Percentiles rank a stretch among this genome's conserved stretches.
These are phyloP conservation scores for Colletotrichum neosansevieriae DNA, from an alignment of 2,329 filamentous ascomycete species.

Conservation along the genomic window DNA sequence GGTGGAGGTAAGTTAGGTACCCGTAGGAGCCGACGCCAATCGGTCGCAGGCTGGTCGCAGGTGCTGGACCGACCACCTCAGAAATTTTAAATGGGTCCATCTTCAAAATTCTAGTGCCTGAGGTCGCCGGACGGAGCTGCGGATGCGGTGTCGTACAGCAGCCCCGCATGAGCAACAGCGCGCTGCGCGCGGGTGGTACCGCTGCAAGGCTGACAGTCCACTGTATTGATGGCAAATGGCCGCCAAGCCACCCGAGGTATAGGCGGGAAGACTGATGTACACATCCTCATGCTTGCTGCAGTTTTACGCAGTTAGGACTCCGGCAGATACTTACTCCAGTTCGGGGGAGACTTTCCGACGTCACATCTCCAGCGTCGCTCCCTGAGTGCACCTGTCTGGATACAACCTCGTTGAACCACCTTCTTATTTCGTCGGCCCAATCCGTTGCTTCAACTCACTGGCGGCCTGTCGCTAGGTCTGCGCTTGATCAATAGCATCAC, in stretches of 20 bases:
- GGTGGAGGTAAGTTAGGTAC: neutral
- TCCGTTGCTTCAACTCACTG: too few relatives aligned
- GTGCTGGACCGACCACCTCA: neutral
- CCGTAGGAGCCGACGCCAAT: neutral
- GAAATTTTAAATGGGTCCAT: too few relatives aligned
- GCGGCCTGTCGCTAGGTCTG: too few relatives aligned
- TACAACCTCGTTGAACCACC: neutral
- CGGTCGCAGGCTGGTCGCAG: neutral
- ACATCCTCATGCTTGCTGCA: neutral
- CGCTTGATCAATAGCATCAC: too few relatives aligned
- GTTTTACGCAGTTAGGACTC: neutral
- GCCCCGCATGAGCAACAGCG: slow-evolving; percentile 4
- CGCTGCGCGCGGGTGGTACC: neutral
- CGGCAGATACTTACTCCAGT: slow-evolving; percentile 16
- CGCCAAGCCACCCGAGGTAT: slow-evolving; percentile 5
- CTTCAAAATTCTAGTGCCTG: slow-evolving; percentile 12
- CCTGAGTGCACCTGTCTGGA: neutral
- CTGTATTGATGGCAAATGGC: neutral
- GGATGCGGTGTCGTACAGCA: slow-evolving; percentile 9
- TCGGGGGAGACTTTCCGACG: slow-evolving; percentile 9
- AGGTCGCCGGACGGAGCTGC: slow-evolving; percentile 8
- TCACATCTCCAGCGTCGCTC: slow-evolving; percentile 20
- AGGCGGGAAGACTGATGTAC: slow-evolving; percentile 1
- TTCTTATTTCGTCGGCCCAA: neutral
- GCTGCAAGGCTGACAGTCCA: slow-evolving; percentile 7